These are phyloP conservation scores for Macroventuria anomochaeta DNA, from an alignment of 2,329 filamentous ascomycete species.

Conservation along the genomic window DNA sequence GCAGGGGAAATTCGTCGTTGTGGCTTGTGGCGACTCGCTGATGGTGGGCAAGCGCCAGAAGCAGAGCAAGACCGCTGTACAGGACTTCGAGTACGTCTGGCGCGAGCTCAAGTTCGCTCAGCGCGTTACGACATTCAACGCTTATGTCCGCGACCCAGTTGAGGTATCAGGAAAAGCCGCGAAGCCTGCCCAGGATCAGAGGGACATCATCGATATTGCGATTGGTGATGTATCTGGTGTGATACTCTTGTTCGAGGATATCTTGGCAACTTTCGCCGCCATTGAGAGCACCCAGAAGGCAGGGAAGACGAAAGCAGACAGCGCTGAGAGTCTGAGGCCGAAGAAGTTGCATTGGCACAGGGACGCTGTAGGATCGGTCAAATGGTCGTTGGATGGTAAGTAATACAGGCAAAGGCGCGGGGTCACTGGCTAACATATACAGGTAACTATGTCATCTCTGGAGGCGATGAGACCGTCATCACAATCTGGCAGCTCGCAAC, in stretches of 20 bases:
- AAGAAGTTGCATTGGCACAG: conserved; percentile 91
- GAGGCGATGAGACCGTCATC: conserved; percentile 86
- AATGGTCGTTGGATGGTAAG: conserved; percentile 91
- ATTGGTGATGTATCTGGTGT: conserved; percentile 78
- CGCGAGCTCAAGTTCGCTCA: conserved; percentile 64
- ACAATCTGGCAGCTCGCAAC: conserved; percentile 95
- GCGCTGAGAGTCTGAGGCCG: conserved; percentile 55
- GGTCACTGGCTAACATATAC: conserved; percentile 6
- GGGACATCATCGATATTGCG: conserved; percentile 70
- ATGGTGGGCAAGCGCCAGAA: conserved; percentile 64
- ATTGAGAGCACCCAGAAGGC: conserved; percentile 50
- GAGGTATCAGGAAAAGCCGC: conserved; percentile 54
- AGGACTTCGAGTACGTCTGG: conserved; percentile 59
- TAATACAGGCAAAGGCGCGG: background rate
- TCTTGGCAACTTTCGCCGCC: conserved; percentile 63
- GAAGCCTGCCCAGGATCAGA: conserved; percentile 41
- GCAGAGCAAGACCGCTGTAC: conserved; percentile 40
- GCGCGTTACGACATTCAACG: conserved; percentile 57
- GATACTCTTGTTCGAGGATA: conserved; percentile 82
- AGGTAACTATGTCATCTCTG: conserved; percentile 94
- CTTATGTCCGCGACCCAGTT: conserved; percentile 55
- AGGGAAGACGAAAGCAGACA: conserved; percentile 27
- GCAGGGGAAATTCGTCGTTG: conserved; percentile 65
- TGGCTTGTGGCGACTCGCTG: conserved; percentile 61
- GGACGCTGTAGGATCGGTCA: conserved; percentile 79